Conservation (phyloP, 2,329 filamentous ascomycete genomes). For the Ophiocordyceps australis region DNA sequence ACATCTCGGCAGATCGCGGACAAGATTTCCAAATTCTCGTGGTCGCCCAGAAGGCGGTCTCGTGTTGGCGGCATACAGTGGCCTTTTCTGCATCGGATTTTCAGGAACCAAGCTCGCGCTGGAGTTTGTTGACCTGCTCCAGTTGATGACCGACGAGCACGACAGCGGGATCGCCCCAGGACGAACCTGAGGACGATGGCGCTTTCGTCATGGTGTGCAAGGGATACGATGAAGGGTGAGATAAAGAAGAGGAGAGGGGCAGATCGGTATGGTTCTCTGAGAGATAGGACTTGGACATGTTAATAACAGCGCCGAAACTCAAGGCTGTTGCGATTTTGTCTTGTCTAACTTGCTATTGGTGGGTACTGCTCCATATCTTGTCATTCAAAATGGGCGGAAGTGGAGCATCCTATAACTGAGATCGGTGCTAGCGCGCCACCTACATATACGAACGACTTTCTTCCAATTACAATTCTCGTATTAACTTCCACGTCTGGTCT, state of each 20-base stretch:
- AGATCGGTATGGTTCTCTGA: no score
- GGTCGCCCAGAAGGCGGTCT: neutral
- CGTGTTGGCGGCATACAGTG: no score
- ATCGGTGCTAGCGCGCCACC: neutral
- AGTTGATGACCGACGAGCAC: neutral
- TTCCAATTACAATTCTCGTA: neutral
- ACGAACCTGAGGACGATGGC: neutral
- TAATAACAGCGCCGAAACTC: neutral
- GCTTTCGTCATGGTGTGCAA: no score
- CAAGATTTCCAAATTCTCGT: constrained; percentile 1
- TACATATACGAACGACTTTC: neutral
- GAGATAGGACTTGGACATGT: neutral
- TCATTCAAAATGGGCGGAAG: neutral
- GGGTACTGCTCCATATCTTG: neutral
- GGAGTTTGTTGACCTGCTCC: constrained; percentile 1
- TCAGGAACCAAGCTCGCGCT: no score
- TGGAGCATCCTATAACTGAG: neutral
- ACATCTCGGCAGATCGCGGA: neutral
- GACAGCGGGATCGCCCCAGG: neutral
- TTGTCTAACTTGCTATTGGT: constrained; percentile 1
- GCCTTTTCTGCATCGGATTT: no score
- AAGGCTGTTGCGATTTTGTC: no score
- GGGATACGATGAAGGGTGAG: no score
- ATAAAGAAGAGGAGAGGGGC: no score
- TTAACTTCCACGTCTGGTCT: no score